Evolutionary conservation across 2,329 filamentous ascomycete genomes (phyloP).

Genomic region (Stenocarpella maydis): DNA sequence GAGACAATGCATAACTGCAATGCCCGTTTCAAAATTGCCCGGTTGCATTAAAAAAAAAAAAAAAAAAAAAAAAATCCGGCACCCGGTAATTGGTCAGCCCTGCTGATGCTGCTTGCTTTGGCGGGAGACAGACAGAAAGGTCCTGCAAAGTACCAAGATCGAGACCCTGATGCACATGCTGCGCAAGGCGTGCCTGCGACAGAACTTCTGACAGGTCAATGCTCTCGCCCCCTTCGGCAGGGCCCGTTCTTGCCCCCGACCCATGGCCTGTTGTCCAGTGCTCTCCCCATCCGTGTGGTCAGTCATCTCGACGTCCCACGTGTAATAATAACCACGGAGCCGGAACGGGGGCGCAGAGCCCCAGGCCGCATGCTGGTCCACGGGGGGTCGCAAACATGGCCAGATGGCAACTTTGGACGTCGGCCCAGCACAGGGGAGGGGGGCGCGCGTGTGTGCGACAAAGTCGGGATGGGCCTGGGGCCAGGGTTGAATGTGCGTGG

Average conservation of each 20-base stretch:
- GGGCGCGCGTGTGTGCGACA: no score
- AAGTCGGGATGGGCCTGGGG: no score
- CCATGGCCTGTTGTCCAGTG: not conserved
- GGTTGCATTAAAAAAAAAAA: no score
- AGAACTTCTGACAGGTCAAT: not conserved
- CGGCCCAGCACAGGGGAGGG: constrained; percentile 1
- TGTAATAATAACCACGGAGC: constrained; percentile 1
- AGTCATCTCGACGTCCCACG: not conserved
- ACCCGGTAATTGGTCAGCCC: no score
- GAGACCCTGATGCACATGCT: not conserved
- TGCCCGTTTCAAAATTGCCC: no score
- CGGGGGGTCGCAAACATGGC: not conserved
- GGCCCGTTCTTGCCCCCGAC: not conserved
- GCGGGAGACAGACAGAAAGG: not conserved
- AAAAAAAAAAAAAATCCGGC: no score
- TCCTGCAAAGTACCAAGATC: constrained; percentile 8
- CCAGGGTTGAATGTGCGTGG: no score
- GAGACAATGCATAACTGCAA: no score
- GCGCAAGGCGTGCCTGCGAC: not conserved
- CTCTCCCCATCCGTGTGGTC: not conserved
- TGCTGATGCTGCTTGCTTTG: no score
- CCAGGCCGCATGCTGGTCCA: not conserved
- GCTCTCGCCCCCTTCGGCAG: not conserved
- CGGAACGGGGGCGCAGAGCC: not conserved
- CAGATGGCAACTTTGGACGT: constrained; percentile 11